Base-by-base conservation (phyloP, 306 rosid genomes). In the Malus domestica region DNA sequence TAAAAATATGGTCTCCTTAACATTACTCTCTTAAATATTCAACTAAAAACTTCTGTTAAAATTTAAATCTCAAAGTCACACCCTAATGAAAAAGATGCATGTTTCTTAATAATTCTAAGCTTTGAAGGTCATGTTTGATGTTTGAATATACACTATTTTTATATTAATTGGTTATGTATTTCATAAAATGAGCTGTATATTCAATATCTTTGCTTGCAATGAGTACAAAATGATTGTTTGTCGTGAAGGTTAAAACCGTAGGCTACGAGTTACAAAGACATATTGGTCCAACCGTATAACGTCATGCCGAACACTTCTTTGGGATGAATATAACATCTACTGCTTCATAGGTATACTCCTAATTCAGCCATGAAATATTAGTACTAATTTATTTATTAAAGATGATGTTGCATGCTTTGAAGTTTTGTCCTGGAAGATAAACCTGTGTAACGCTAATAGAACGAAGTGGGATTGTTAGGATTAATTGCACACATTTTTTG, bases 191-290 rank as follows among this genome's bases (percentile, higher is more conserved):
- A n/a, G 27, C 18, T 19, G 54, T 54, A 35, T 67, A 60, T 60
- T 46, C 76, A 38, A 11, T 25, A 58, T 16, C 32, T 59, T 74
- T 52, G 20, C 30, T 75, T 23, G 20, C 33, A 35, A 35, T 52
- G 25, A 68, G 18, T 74, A 27, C 3, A 73, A 68, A 68, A 45
- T 16, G 10, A 5, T 74, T 25, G 30, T 77, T 44, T 77, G 63
- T 70, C 68, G 32, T 77, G 62, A 10, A 20, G 58, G 62, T 59
- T 68, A 77, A 58, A 57, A 58, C 25, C 62, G 68, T 68, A 77
- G 51, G 32, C 12, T 77, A 59, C 60, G 42, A 59, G 69, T 60
- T 32, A 77, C 70, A 69, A 69, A 30, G 75, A 77, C 59, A 44
- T 2, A 9, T 23, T 25, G 44, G 22, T 71, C 72, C 57, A 62